phyloP scores from a whole-genome alignment of 1,284 basidiomycete genomes.

The Takashimella koratensis region DNA sequence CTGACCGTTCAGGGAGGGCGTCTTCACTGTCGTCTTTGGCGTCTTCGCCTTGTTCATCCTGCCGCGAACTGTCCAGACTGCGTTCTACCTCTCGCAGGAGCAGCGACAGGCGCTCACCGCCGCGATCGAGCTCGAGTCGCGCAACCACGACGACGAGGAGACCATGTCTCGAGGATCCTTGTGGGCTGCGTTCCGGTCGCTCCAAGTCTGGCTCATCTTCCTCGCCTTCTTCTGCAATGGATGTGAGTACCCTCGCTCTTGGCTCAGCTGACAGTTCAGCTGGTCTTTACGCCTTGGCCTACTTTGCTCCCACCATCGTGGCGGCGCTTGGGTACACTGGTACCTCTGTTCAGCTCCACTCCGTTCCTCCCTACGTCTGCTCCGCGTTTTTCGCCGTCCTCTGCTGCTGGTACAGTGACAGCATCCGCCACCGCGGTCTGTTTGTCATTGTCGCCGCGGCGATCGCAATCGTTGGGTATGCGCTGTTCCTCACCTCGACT shows the following conservation, averaged over 20 bases:
- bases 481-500: constrained; percentile 31
- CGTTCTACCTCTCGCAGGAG: constrained; percentile 51
- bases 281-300: constrained; percentile 57
- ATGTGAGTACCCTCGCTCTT: constrained; percentile 6
- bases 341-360: constrained; percentile 47
- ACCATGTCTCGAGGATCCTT: constrained; percentile 53
- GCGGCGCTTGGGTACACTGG: constrained; percentile 53
- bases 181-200: constrained; percentile 36
- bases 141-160: constrained; percentile 38
- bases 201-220: constrained; percentile 27
- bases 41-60: constrained; percentile 53
- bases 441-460: constrained; percentile 33
- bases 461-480: constrained; percentile 36
- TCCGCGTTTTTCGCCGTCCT: constrained; percentile 54
- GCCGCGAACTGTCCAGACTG: constrained; percentile 42
- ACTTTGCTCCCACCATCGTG: constrained; percentile 50
- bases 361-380: constrained; percentile 56
- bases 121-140: constrained; percentile 20
- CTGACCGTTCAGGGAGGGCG: constrained; percentile 45
- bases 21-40: constrained; percentile 48
- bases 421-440: constrained; percentile 53
- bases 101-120: constrained; percentile 49
- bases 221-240: constrained; percentile 25
- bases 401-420: constrained; percentile 56
- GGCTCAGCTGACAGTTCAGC: constrained; percentile 49